Base-by-base conservation (phyloP, 352 stramenopile genomes). In the Phytophthora sp. region DNA sequence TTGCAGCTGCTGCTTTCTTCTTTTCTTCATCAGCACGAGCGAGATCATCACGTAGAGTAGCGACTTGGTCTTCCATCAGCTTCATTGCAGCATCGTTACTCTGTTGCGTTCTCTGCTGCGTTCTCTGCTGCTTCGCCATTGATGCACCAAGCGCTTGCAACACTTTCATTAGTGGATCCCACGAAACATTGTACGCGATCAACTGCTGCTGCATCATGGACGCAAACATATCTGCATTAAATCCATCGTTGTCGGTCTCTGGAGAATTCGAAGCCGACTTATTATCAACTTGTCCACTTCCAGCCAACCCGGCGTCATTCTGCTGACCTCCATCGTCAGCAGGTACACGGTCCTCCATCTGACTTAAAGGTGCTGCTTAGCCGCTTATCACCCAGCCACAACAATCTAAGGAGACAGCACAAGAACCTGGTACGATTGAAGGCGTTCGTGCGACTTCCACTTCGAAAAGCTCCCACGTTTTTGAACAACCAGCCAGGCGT, bases 161-260 rank as follows among this genome's bases (percentile, higher is more conserved):
- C 11, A 80, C 80, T 50, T 88, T 86, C 45, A 87, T 71, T 13
- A 95, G 57, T 26, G 86, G 86, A 30, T 90, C 82, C 82, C 86
- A 90, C 47, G 86, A 88, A 23, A 90, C 62, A 21, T 63, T 89
- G 69, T 90, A 92, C 50, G 82, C 66, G 29, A 93, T 86, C 7
- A 95, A 55, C 20, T 91, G 79, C 21, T 82, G 77, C 52, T 90
- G 69, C 52, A 95, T 75, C 50, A 93, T 39, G 8, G 71, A 76
- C 9, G 76, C 77, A 42, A 93, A 93, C 12, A 66, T 18, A n/a
- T 82, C 69, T 33, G 73, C 49, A 44, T 86, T 72, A 21, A 86
- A 83, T 11, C 57, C 60, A n/a, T 62, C 42, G 31, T 66, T 70
- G 23, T 72, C 57, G 8, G 33, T 64, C 11, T 71, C 71, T 0